Evolutionary conservation across 2,329 filamentous ascomycete genomes (phyloP), one percentile per base, ranked within the genome.

Genomic region (Nemania sp.): DNA sequence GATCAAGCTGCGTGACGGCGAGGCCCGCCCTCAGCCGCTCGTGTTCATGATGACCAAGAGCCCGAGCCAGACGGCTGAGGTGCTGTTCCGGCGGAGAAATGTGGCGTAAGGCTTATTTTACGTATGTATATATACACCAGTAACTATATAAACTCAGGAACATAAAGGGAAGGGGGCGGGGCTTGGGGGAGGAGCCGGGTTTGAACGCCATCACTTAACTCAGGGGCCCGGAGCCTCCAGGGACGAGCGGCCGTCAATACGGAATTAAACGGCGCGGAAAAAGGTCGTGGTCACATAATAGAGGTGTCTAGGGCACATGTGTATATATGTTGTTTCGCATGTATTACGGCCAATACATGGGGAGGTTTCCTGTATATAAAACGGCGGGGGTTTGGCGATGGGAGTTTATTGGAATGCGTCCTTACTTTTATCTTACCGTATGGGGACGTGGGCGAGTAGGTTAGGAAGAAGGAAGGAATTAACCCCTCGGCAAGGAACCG

Each of bases 21-120:
- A 76, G 64, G 41, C 32, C 8, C 65, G 76, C 20, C 77, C 77
- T 1, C 52, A 67, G 29, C 76, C 77, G 1, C 72, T 73, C 57
- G 76, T 76, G 71, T 78, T 78, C 69, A 78, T 78, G 77, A 78
- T 78, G 77, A 78, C 73, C 29, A 76, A 74, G 71, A 73, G 74
- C 62, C 76, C 77, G n/a, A 77, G 74, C 62, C 72, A 69, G 68
- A 77, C 73, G 2, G 76, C 77, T 32, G 76, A 78, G 73, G 70
- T 78, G 27, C 49, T 77, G 59, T 77, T 78, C 62, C 57, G 73
- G 56, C 66, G 76, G 63, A 63, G 76, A 49, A 62, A 52, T n/a
- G 13, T 5, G 11, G 22, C 51, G 13, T 61, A 26, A 59, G 55
- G 7, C 7, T 5, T 13, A 58, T 32, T 15, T 22, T 41, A 54